Percentiles rank a stretch among this genome's conserved stretches.
Conservation (phyloP, 176 grass and related monocot genomes). For the Hsuehochloa calcarea region DNA sequence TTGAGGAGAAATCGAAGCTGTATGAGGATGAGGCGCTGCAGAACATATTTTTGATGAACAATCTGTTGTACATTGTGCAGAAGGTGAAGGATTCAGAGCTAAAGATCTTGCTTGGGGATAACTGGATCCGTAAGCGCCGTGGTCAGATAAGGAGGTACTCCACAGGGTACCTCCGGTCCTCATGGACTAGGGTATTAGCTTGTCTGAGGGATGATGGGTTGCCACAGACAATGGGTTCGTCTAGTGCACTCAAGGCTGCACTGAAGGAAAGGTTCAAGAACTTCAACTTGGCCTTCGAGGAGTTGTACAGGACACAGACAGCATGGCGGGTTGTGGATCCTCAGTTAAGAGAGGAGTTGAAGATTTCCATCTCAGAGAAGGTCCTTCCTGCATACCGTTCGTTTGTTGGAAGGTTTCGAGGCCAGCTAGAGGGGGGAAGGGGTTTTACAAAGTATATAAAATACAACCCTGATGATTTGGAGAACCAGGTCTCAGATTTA, state of each 20-base stretch:
- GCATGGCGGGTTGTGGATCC: conserved; percentile 80
- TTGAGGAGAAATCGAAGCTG: conserved; percentile 76
- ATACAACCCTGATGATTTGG: conserved; percentile 84
- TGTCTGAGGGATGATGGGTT: conserved; percentile 84
- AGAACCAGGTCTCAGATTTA: conserved; percentile 79
- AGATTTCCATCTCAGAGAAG: conserved; percentile 76
- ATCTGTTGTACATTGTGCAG: conserved; percentile 81
- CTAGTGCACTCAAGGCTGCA: conserved; percentile 48
- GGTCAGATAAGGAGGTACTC: conserved; percentile 85
- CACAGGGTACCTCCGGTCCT: conserved; percentile 75
- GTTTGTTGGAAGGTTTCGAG: conserved; percentile 72
- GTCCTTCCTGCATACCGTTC: conserved; percentile 78
- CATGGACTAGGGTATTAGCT: conserved; percentile 77
- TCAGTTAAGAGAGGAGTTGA: conserved; percentile 83
- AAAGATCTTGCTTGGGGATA: conserved; percentile 75
- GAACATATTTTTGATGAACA: conserved; percentile 98
- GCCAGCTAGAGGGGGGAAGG: conserved; percentile 71
- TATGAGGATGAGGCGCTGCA: conserved; percentile 83
- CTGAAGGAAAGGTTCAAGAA: conserved; percentile 95
- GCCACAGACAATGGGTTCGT: conserved; percentile 50
- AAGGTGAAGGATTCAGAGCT: conserved; percentile 91
- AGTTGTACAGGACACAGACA: conserved; percentile 75
- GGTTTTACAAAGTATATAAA: conserved; percentile 69
- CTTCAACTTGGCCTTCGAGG: conserved; percentile 85
- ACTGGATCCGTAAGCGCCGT: conserved; percentile 76